Evolutionary conservation across 75 land plant genomes (phyloP), one percentile per base, ranked within the genome.

Genomic region (Pseudotsuga menziesii): DNA sequence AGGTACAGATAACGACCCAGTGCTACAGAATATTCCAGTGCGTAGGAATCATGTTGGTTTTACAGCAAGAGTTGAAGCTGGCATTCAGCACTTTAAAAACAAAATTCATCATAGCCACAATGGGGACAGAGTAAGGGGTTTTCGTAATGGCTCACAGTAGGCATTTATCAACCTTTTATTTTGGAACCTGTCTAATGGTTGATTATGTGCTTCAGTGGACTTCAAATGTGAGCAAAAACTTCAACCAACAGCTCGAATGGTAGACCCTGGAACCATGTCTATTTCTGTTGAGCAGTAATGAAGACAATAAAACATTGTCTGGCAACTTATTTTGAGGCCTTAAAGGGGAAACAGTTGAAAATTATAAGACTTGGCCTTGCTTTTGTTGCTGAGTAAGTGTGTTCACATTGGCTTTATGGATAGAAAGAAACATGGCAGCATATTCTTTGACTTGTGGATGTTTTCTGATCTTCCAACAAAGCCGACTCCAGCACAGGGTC

Each of bases 1-100:
- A 17, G 89, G 90, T 32, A 82, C 79, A 61, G 59, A 83, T 20
- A 86, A 88, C 25, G 97, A 94, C 52, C 94, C 92, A 7, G 62
- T 82, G 78, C 87, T 90, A 78, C 58, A 88, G 36, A 74, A 73
- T 71, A 81, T 84, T 74, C 83, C 79, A 15, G 69, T 80, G 13
- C 67, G 58, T 39, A 82, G 80, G 26, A 85, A 81, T 32, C 74
- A 82, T 7, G 80, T 80, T 9, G 90, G 90, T 20, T 76, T 79
- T 52, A 83, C 83, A 2, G 81, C 82, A 15, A 63, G 84, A 35
- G 82, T 80, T 55, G 85, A 89, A 54, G 82, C 80, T 25, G 72
- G 61, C 29, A 57, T 83, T 78, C 35, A 41, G 20, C 52, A 72
- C 5, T 27, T 69, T 0, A 82, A 58, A 36, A 39, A 48, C 9